Conservation (phyloP, 805 yeast species). For the Ascoidea rubescens region DNA sequence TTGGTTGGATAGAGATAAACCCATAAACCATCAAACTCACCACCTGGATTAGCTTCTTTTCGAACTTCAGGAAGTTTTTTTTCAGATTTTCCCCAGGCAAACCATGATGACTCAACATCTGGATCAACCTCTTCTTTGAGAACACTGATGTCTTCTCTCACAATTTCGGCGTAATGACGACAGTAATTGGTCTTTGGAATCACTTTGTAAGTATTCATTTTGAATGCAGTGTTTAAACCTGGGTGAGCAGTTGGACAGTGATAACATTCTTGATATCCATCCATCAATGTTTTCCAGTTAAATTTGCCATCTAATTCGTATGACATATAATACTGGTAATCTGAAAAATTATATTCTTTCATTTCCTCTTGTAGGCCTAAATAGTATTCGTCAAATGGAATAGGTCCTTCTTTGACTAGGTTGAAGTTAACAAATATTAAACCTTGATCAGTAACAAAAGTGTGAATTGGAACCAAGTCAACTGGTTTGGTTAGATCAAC, state of each 20-base stretch:
- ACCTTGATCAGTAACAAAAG: conserved; percentile 42
- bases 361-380: conserved; percentile 35
- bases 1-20: conserved; percentile 45
- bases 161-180: conserved; percentile 46
- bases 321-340: conserved; percentile 51
- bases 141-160: conserved; percentile 21
- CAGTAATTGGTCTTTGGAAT: conserved; percentile 45
- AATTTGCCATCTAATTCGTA: conserved; percentile 49
- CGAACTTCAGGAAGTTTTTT: conserved; percentile 15
- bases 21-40: conserved; percentile 50
- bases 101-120: conserved; percentile 32
- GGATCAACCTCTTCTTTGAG: conserved; percentile 19
- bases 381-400: conserved; percentile 38
- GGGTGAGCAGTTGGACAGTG: conserved; percentile 61
- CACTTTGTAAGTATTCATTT: conserved; percentile 52
- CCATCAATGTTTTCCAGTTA: conserved; percentile 58
- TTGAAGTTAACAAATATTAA: conserved; percentile 44
- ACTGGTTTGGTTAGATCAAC: conserved; percentile 44
- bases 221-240: conserved; percentile 40
- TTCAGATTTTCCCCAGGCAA: conserved; percentile 29
- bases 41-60: conserved; percentile 37
- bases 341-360: conserved; percentile 44
- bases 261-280: conserved; percentile 55
- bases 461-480: conserved; percentile 38
- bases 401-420: conserved; percentile 23